Conservation (phyloP, 2,329 filamentous ascomycete species). For the Cercospora sojina region DNA sequence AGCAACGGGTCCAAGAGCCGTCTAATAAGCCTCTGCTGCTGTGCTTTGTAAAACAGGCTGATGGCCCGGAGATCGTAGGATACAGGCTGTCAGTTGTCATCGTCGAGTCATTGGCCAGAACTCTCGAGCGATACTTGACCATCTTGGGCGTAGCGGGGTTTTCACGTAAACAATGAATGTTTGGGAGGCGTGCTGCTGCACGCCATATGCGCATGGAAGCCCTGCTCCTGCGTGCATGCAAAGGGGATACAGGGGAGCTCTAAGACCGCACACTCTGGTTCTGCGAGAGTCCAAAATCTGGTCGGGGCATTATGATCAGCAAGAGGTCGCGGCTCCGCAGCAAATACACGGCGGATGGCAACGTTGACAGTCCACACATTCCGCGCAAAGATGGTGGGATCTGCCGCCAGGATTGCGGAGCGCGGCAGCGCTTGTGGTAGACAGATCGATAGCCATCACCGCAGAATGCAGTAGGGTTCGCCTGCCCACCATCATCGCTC, state of each 20-base stretch:
- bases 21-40: background rate
- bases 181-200: constrained; percentile 2
- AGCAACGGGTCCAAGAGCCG: background rate
- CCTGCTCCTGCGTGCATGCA: background rate
- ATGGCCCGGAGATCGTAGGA: background rate
- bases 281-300: background rate
- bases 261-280: background rate
- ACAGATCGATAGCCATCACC: background rate
- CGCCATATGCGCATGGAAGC: constrained; percentile 10
- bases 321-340: too few species aligned
- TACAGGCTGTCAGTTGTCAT: background rate
- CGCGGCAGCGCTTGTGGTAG: constrained; percentile 10
- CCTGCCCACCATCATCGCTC: constrained; percentile 2
- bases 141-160: constrained; percentile 2
- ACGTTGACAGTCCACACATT: background rate
- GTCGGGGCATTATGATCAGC: background rate
- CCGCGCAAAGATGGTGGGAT: constrained; percentile 3
- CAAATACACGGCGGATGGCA: background rate
- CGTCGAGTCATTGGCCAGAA: background rate
- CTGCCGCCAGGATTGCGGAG: constrained; percentile 5
- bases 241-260: background rate
- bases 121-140: constrained; percentile 1
- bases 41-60: background rate
- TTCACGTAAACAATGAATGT: constrained; percentile 9
- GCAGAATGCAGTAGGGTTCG: constrained; percentile 12